Evolutionary conservation across 768 basidiomycete species (phyloP), one percentile per base, ranked within the genome.

Genomic region (Pisolithus orientalis): DNA sequence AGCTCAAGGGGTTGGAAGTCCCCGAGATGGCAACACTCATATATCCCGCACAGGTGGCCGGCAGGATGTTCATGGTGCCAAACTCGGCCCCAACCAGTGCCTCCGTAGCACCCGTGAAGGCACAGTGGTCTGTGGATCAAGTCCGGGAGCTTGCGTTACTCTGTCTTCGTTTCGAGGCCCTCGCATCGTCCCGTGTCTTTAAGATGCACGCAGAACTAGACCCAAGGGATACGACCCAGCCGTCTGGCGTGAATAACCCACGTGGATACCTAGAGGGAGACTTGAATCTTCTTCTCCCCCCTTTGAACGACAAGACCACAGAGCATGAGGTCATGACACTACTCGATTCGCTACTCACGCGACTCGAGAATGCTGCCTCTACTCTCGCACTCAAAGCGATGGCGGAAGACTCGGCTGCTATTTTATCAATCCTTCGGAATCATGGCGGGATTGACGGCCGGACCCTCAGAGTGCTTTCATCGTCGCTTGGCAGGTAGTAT

Each of bases 1-100:
- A 91, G 65, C 80, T 98, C 56, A 98, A 98, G 69, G 96, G 96
- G 10, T 74, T 98, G 47, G 95, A 98, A 69, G 76, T 90, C 1
- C 91, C 93, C 1, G 95, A 97, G 69, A 76, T 79, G 57, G 74
- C 98, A 21, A 89, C 91, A n/a, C 66, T 85, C 16, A 75, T 97
- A 43, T 98, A 91, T 67, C 92, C 95, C 0, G 73, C 67, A 25
- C 78, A 80, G 4, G 73, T 98, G 37, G 78, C 80, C 39, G 85
- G 84, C 6, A 83, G 95, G 29, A 78, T 85, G 53, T 78, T 84
- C 49, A 63, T 86, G 45, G 75, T 78, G 51, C 68, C 75, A 44
- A 59, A 54, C 6, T 63, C 57, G 0, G 56, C 58, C 1, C 59
- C 57, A 24, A 55, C 47, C 47, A 60, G 32, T 27, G 47, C 48